Evolutionary conservation across 2,329 filamentous ascomycete genomes (phyloP).

Genomic region (Lachnellula cervina): DNA sequence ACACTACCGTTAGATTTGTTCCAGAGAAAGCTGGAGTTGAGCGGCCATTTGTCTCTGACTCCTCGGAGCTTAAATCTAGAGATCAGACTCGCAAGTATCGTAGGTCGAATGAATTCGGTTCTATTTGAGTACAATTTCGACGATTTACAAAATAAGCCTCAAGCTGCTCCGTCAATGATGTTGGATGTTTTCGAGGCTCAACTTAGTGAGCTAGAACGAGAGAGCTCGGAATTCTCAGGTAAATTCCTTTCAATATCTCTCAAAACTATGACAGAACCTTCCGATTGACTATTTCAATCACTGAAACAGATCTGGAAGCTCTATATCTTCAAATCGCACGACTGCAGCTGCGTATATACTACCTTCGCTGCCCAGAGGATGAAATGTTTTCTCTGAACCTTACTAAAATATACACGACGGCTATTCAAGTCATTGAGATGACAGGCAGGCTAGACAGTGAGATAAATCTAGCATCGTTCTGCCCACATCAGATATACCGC

Average conservation of each 20-base stretch:
- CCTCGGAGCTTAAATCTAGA: constrained; percentile 4
- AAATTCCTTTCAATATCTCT: not conserved
- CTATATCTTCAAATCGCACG: constrained; percentile 8
- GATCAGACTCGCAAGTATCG: constrained; percentile 7
- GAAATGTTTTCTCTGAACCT: constrained; percentile 7
- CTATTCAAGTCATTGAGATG: constrained; percentile 4
- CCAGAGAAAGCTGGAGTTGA: constrained; percentile 7
- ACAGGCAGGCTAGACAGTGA: constrained; percentile 3
- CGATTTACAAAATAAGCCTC: constrained; percentile 7
- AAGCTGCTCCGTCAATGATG: constrained; percentile 11
- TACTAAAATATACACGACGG: constrained; percentile 9
- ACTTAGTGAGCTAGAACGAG: constrained; percentile 5
- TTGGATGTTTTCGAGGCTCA: constrained; percentile 11
- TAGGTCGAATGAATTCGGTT: constrained; percentile 8
- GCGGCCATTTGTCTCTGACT: constrained; percentile 3
- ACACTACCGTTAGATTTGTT: constrained; percentile 10
- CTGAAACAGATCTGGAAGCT: constrained; percentile 4
- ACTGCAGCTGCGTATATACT: constrained; percentile 10
- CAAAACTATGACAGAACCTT: not conserved
- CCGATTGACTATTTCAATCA: not conserved
- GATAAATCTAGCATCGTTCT: constrained; percentile 7
- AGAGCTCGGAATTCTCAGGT: constrained; percentile 4
- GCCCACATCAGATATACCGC: constrained; percentile 9
- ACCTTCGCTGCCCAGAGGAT: constrained; percentile 8
- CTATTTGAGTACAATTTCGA: constrained; percentile 11